Evolutionary conservation across 2,329 filamentous ascomycete genomes (phyloP), one percentile per base, ranked within the genome.

Genomic region (Monosporascus sp.): DNA sequence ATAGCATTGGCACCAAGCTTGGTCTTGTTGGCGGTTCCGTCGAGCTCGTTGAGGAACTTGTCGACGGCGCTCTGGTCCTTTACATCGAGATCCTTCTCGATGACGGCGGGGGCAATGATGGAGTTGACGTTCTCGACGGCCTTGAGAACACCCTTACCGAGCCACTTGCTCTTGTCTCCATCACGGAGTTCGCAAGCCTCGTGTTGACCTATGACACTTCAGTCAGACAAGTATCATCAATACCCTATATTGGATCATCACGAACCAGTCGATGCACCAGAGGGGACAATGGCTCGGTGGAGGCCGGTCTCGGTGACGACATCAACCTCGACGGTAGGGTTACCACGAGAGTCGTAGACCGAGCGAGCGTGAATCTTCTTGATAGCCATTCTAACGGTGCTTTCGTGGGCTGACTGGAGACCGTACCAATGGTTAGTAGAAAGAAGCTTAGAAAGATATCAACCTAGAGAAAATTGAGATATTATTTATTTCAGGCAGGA

Each of bases 321-420:
- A 74, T 97, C 93, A 69, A 97, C 93, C 83, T 97, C 93, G 70
- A 97, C 93, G 72, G 94, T 99, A 70, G 94, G 94, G 87, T 99
- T 99, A 73, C 84, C 84, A 72, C 94, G 93, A 75, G 94, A 97
- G 84, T 99, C 94, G 85, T 93, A 99, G 81, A 99, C 91, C 70
- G 88, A 92, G 72, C 94, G 89, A 71, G 89, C 89, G 83, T 92
- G 88, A 72, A 94, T 83, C 82, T 92, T 93, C 75, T 85, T 85
- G 76, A 94, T 90, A 69, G 89, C 80, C 94, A 99, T 99, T 64
- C 72, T 92, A 76, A 66, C 27, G 38, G 46, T 54, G 50, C 38
- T 4, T 35, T 44, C 11, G 20, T 44, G 15, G 41, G 37, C 31
- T 22, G 24, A 9, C 43, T 46, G 17, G 24, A 9, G 20, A 46